These are phyloP conservation scores for Dalbergia oliveri DNA, from an alignment of 306 rosid genomes.

Conservation along the genomic window DNA sequence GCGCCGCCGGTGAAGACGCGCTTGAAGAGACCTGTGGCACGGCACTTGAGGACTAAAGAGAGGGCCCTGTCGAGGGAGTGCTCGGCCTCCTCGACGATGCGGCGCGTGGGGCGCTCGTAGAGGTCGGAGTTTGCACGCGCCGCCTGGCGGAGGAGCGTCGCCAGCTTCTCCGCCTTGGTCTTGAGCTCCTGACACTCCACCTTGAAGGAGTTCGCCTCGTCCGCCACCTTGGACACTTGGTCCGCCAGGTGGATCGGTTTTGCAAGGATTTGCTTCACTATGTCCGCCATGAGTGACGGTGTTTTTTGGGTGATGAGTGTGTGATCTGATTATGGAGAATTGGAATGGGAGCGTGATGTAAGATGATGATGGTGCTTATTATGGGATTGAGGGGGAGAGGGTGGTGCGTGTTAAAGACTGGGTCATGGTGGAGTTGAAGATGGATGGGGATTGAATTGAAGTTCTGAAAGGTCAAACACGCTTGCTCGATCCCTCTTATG, in stretches of 20 bases:
- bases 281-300: slow-evolving; percentile 69
- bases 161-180: slow-evolving; percentile 81
- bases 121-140: slow-evolving; percentile 91
- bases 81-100: slow-evolving; percentile 82
- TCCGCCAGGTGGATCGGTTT: slow-evolving; percentile 87
- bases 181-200: slow-evolving; percentile 77
- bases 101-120: slow-evolving; percentile 84
- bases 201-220: slow-evolving; percentile 72
- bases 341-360: no score
- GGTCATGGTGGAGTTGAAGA: slow-evolving; percentile 10
- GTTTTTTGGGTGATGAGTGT: neutral
- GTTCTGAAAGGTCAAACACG: slow-evolving; percentile 62
- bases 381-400: neutral
- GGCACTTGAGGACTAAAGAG: slow-evolving; percentile 67
- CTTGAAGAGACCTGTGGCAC: slow-evolving; percentile 75
- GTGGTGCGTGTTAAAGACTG: neutral
- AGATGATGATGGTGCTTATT: neutral
- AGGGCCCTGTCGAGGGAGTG: slow-evolving; percentile 79
- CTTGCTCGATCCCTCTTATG: neutral
- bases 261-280: slow-evolving; percentile 73
- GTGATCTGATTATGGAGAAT: slow-evolving; percentile 26
- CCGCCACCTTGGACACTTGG: slow-evolving; percentile 77
- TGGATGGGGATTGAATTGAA: neutral
- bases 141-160: slow-evolving; percentile 82
- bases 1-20: slow-evolving; percentile 80